A percentile compares a stretch with the other conserved stretches of the same genome.
Conservation (phyloP, 306 rosid genomes). For the Trifolium repens region DNA sequence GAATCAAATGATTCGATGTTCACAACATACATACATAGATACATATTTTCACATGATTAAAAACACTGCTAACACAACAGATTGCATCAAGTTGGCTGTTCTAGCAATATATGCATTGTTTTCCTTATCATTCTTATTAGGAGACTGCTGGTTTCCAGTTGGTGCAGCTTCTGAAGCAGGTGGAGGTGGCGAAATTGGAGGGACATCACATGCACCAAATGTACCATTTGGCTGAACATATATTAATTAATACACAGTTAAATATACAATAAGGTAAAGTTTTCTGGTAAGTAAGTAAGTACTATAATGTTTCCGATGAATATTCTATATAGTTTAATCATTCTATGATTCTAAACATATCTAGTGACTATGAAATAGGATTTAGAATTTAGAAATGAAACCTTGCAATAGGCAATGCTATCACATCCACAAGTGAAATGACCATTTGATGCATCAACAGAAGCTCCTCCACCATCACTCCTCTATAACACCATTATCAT, state of each 20-base stretch:
- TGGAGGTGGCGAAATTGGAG: constrained; percentile 87
- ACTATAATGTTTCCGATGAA: too few species aligned
- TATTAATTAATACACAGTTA: constrained; percentile 15
- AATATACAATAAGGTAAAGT: neutral
- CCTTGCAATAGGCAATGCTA: constrained; percentile 95
- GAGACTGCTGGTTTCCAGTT: constrained; percentile 23
- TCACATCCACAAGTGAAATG: constrained; percentile 94
- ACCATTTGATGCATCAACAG: constrained; percentile 87
- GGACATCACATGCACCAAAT: constrained; percentile 77
- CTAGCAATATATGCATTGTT: constrained; percentile 46
- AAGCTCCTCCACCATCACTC: constrained; percentile 93
- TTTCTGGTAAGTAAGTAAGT: neutral
- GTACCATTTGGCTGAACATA: constrained; percentile 61
- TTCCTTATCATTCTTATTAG: constrained; percentile 7
- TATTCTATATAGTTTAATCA: too few species aligned
- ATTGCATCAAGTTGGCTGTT: constrained; percentile 34
- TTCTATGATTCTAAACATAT: neutral
- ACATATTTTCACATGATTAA: too few species aligned
- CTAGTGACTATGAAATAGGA: neutral
- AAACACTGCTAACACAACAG: too few species aligned
- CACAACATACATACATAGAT: neutral
- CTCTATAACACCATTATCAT: constrained; percentile 57
- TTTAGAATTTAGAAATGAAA: constrained; percentile 35
- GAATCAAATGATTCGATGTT: constrained; percentile 45
- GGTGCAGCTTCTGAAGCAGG: constrained; percentile 57